Conservation (phyloP, 2,329 filamentous ascomycete genomes). For the Simplicillium aogashimaense region DNA sequence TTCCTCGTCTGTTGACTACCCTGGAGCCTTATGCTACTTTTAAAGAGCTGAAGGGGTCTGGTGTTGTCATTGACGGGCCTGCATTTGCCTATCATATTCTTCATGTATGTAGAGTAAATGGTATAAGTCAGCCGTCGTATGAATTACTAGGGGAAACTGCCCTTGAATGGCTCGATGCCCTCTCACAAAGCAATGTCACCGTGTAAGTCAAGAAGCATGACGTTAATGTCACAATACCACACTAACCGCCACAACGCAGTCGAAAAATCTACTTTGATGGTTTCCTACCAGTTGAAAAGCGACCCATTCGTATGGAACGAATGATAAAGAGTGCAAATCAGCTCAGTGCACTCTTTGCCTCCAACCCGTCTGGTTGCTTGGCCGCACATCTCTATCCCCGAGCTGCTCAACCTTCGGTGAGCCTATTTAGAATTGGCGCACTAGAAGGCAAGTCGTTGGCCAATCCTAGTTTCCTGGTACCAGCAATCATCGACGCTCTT, state of each 20-base stretch:
- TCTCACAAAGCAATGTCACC: conserved; percentile 43
- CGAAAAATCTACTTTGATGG: conserved; percentile 78
- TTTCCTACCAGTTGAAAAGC: conserved; percentile 60
- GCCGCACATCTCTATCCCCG: conserved; percentile 9
- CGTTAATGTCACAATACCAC: conserved; percentile 5
- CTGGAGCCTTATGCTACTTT: conserved; percentile 41
- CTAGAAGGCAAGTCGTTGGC: conserved; percentile 23
- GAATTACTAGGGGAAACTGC: conserved; percentile 48
- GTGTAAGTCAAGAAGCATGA: conserved; percentile 55
- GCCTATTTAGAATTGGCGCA: conserved; percentile 15
- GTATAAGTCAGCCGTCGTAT: conserved; percentile 52
- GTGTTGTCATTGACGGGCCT: conserved; percentile 64
- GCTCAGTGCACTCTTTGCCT: conserved; percentile 36
- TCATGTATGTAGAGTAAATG: conserved; percentile 39
- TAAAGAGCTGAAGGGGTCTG: conserved; percentile 27
- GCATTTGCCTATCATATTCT: conserved; percentile 67
- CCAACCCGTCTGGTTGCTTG: conserved; percentile 16
- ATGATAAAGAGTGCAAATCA: conserved; percentile 47
- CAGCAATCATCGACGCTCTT: conserved; percentile 65
- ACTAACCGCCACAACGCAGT: conserved; percentile 25
- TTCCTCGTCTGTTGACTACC: conserved; percentile 43
- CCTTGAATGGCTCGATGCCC: conserved; percentile 50
- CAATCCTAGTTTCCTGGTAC: conserved; percentile 64
- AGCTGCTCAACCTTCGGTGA: conserved; percentile 5
- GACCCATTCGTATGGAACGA: conserved; percentile 48